Evolutionary conservation across 2,329 filamentous ascomycete species (phyloP).

Genomic region (Dothiorella sarmentorum): DNA sequence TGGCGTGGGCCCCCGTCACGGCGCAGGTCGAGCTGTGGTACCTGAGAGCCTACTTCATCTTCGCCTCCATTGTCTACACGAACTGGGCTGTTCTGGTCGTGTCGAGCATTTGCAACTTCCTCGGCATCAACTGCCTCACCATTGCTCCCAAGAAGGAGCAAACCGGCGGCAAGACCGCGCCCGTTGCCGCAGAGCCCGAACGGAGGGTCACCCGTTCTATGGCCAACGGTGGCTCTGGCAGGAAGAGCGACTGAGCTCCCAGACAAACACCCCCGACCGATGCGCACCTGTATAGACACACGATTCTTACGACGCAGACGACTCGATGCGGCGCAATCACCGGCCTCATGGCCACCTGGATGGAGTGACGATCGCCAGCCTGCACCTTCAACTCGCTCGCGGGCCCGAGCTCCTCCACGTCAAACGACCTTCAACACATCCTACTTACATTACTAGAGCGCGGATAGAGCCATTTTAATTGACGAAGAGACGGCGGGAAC

Average conservation of each 20-base stretch:
- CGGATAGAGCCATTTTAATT: slow-evolving; percentile 17
- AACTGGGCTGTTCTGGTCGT: slow-evolving; percentile 91
- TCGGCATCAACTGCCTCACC: slow-evolving; percentile 92
- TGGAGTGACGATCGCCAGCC: not conserved
- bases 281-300: not conserved
- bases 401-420: not conserved
- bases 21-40: slow-evolving; percentile 71
- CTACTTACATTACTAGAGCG: not conserved
- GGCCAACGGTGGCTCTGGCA: slow-evolving; percentile 9
- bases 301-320: not conserved
- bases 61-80: slow-evolving; percentile 82
- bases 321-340: not conserved
- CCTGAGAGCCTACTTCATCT: slow-evolving; percentile 77
- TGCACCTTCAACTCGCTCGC: not conserved
- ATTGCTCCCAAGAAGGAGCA: slow-evolving; percentile 53
- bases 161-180: slow-evolving; percentile 12
- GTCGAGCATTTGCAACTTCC: slow-evolving; percentile 82
- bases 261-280: not conserved
- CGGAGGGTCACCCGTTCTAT: slow-evolving; percentile 10
- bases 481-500: slow-evolving; percentile 17
- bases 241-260: slow-evolving; percentile 5
- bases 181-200: not conserved
- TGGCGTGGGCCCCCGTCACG: slow-evolving; percentile 29
- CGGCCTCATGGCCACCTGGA: not conserved
- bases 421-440: not conserved